Base-by-base conservation (phyloP, 805 yeast genomes). In the Candida boleticola region DNA sequence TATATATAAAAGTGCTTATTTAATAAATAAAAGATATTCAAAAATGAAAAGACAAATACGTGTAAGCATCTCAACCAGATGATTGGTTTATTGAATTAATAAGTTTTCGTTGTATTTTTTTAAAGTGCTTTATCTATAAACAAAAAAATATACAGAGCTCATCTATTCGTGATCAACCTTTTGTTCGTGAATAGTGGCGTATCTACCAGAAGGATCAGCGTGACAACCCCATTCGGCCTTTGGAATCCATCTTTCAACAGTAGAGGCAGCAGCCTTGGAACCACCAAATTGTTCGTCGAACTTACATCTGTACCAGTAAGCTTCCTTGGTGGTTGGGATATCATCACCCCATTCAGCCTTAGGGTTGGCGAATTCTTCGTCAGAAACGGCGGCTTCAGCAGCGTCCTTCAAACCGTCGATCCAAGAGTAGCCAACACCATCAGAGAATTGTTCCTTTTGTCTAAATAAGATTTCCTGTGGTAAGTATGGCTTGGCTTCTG, bases 201-300 rank as follows among this genome's bases (percentile, higher is more conserved):
- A 92, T 74, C 99, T 87, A 52, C 99, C 99, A 43, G 96, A 86
- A 41, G 99, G 99, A 70, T 93, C 99, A 58, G 84, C 96, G 60
- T 90, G 89, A 73, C 99, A 93, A 53, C 99, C 99, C 99, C 99
- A 93, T 68, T 93, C 99, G 49, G 98, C 98, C 79, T 93, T 93
- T 64, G 99, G 99, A 69, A 93, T 72, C 99, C 99, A 93, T 79
- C 99, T 85, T 97, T 88, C 89, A 46, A 93, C 99, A 16, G 99
- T 93, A 31, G 82, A 73, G 45, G 96, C 97, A 51, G 95, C 99
- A 52, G 97, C 93, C 68, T 82, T 76, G 57, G 83, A 82, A 47
- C 90, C 86, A 39, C 58, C 52, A 85, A 89, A 93, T 57, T 88
- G 71, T 58, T 86, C 95, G 69, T 93, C 99, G 58, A 93, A 93